Percentiles rank a stretch among this genome's conserved stretches.
These are phyloP conservation scores for Verticillium longisporum DNA, from an alignment of 2,329 filamentous ascomycete species.

Conservation along the genomic window DNA sequence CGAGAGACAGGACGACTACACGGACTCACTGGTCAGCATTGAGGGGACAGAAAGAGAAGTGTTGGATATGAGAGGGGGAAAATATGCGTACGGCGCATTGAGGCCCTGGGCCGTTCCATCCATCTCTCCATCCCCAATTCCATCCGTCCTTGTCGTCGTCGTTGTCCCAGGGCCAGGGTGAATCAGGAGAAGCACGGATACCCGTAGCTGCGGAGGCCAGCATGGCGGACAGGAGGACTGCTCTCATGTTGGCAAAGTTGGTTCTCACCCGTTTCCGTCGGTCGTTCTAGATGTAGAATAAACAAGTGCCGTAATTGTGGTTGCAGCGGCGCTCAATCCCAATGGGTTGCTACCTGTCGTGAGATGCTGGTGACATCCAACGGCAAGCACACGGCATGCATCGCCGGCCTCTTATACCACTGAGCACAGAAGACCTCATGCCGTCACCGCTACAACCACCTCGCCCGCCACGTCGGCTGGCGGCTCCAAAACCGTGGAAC, in stretches of 20 bases:
- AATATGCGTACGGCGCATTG: background rate
- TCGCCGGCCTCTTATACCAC: too few relatives aligned
- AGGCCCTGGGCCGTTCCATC: background rate
- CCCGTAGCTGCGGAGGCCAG: background rate
- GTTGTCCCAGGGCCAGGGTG: background rate
- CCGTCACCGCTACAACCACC: too few relatives aligned
- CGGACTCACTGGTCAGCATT: background rate
- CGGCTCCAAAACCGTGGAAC: too few relatives aligned
- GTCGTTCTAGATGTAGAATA: too few relatives aligned
- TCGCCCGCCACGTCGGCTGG: too few relatives aligned
- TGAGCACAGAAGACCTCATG: too few relatives aligned
- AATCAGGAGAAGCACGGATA: background rate
- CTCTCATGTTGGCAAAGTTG: background rate
- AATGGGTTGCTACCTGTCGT: too few relatives aligned
- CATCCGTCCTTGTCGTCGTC: background rate
- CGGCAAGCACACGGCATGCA: too few relatives aligned
- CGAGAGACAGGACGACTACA: conserved; percentile 13
- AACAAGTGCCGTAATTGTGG: too few relatives aligned
- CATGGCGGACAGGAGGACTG: background rate
- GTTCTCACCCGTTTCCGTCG: too few relatives aligned
- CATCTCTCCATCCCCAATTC: background rate
- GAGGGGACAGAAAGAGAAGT: background rate
- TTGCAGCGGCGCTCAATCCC: too few relatives aligned
- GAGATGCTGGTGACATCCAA: too few relatives aligned
- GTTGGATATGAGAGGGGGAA: background rate